Evolutionary conservation across 352 stramenopile species (phyloP).

Genomic region (Pythium guiyangense): DNA sequence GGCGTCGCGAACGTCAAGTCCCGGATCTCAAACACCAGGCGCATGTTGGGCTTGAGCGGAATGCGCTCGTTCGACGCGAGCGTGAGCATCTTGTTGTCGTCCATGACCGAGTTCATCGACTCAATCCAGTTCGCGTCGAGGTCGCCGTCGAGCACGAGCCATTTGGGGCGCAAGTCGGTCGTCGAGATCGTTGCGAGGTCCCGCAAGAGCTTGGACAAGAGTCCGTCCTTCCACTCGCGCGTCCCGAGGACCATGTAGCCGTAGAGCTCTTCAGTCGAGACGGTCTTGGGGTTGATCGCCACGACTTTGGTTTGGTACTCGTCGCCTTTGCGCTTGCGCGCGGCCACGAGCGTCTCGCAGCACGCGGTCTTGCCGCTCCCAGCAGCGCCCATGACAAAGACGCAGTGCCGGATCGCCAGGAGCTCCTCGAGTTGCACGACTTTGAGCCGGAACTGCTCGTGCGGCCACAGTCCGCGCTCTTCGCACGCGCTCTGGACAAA

Average conservation of each 20-base stretch:
- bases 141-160: slow-evolving; percentile 94
- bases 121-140: slow-evolving; percentile 87
- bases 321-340: slow-evolving; percentile 71
- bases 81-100: slow-evolving; percentile 88
- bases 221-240: slow-evolving; percentile 94
- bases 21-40: slow-evolving; percentile 95
- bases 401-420: slow-evolving; percentile 92
- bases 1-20: slow-evolving; percentile 93
- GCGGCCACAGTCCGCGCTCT: slow-evolving; percentile 84
- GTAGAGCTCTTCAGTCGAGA: slow-evolving; percentile 96
- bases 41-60: slow-evolving; percentile 92
- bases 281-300: slow-evolving; percentile 94
- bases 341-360: slow-evolving; percentile 87
- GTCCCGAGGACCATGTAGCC: slow-evolving; percentile 93
- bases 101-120: slow-evolving; percentile 90
- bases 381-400: slow-evolving; percentile 94
- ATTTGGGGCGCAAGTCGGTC: slow-evolving; percentile 84
- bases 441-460: slow-evolving; percentile 93
- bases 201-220: slow-evolving; percentile 93
- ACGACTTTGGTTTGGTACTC: slow-evolving; percentile 62
- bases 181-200: slow-evolving; percentile 71
- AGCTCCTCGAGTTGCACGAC: slow-evolving; percentile 95
- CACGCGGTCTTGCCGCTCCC: slow-evolving; percentile 93
- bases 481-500: slow-evolving; percentile 89
- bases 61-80: slow-evolving; percentile 95